Conservation (phyloP, 140 eudicot species). For the Anethum foeniculum region DNA sequence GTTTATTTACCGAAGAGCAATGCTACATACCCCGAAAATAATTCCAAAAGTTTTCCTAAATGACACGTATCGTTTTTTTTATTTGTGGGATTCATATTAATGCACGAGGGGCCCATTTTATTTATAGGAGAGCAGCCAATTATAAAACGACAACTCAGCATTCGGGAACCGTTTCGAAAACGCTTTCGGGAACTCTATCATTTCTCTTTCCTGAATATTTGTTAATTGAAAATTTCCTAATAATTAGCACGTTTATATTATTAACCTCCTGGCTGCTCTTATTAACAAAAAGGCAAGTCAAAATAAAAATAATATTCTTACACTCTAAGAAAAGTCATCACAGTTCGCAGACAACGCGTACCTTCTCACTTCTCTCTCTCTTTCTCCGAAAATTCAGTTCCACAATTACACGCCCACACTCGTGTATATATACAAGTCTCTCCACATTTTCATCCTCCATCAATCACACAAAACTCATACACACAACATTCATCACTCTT, state of each 20-base stretch:
- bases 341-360: slow-evolving; percentile 3
- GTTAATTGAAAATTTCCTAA: no score
- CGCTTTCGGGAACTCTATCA: no score
- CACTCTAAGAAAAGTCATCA: neutral
- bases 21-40: no score
- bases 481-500: neutral
- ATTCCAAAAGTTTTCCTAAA: no score
- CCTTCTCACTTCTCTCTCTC: slow-evolving; percentile 3
- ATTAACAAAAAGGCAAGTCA: neutral
- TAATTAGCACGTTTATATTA: neutral
- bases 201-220: no score
- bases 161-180: no score
- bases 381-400: slow-evolving; percentile 6
- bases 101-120: no score
- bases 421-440: neutral
- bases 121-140: no score
- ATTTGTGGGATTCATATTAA: no score
- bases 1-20: no score
- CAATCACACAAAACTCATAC: neutral
- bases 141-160: no score
- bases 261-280: neutral
- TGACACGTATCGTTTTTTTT: no score
- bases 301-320: neutral
- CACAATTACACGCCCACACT: neutral
- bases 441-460: neutral